Base-by-base conservation (phyloP, 2,329 filamentous ascomycete genomes). In the Fusarium incarnatum region DNA sequence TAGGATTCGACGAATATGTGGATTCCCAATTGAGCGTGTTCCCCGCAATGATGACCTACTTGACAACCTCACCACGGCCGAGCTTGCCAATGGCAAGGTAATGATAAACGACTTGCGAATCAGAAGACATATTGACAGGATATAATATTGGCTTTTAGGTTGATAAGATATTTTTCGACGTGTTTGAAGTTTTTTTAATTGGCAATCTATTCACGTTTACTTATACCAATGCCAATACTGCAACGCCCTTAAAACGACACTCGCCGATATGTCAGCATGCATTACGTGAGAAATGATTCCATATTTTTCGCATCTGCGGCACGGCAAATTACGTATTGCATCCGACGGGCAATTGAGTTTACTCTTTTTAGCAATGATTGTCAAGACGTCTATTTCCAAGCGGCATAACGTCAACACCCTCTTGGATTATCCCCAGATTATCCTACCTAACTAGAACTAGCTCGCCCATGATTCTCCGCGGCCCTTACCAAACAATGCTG, bases 51-150 rank as follows among this genome's bases (percentile, higher is more conserved):
- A 37, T 5, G 18, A 46, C 68, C 32, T 28, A 77, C 75, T 69
- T 72, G 16, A 76, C 53, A 11, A 77, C 75, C 42, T 77, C 75
- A 27, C 75, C 75, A 3, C 75, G 75, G 9, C 75, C 75, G 16
- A 77, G 56, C 16, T 71, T 63, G 61, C 75, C 75, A 30, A 77
- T 67, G 30, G 60, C 64, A 5, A 77, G 67, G 45, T 77, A 77
- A 49, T 77, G 74, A 34, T 72, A 70, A 18, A 74, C 56, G 7
- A 67, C 62, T n/a, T 34, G 16, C 1, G 55, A 60, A 16, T 41
- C 18, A 9, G 61, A 67, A 2, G 63, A 23, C 56, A 66, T 60
- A 7, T 10, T 13, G 10, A 8, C 12, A 13, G 2, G 2, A 5
- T 7, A 0, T 2, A 1, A 3, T 1, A 3, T 12, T 11, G 9